These are phyloP conservation scores for Xylaria longipes DNA, from an alignment of 495 filamentous ascomycete species.

Conservation along the genomic window DNA sequence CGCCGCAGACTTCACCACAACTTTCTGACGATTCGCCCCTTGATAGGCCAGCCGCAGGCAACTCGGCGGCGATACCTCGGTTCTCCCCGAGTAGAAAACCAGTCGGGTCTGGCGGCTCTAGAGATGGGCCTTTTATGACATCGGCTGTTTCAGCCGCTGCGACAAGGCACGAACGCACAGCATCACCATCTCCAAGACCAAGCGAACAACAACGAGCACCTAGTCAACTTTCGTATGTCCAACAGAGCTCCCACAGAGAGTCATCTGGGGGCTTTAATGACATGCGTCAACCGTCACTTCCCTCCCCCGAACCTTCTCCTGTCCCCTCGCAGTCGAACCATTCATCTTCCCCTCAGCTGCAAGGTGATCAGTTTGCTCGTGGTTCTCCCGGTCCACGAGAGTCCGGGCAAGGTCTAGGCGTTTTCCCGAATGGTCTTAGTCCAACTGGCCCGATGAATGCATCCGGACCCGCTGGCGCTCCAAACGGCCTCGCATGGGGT, in stretches of 20 bases:
- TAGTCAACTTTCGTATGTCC: slow-evolving; percentile 33
- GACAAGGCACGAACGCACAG: slow-evolving; percentile 16
- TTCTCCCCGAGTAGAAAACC: slow-evolving; percentile 38
- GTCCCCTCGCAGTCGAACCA: slow-evolving; percentile 30
- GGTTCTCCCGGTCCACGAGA: slow-evolving; percentile 12
- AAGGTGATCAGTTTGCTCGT: slow-evolving; percentile 16
- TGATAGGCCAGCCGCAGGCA: slow-evolving; percentile 23
- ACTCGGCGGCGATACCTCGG: slow-evolving; percentile 18
- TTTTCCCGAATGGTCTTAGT: slow-evolving; percentile 14
- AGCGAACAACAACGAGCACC: slow-evolving; percentile 33
- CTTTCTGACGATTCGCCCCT: slow-evolving; percentile 27
- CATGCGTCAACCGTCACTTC: slow-evolving; percentile 36
- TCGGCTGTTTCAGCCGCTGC: slow-evolving; percentile 18
- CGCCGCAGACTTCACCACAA: slow-evolving; percentile 27
- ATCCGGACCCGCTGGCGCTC: not conserved
- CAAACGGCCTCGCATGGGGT: slow-evolving; percentile 7
- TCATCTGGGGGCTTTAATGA: slow-evolving; percentile 34
- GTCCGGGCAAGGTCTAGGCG: slow-evolving; percentile 12
- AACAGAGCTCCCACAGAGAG: slow-evolving; percentile 37
- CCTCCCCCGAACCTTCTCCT: slow-evolving; percentile 34
- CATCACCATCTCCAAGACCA: slow-evolving; percentile 18
- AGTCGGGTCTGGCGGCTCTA: slow-evolving; percentile 30
- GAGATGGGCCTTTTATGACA: slow-evolving; percentile 26
- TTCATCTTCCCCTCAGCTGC: slow-evolving; percentile 16
- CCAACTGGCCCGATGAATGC: not conserved